Percentiles rank a stretch among this genome's conserved stretches.
Conservation (phyloP, 164 flowering plant species). For the Magnolia kwangsiensis region DNA sequence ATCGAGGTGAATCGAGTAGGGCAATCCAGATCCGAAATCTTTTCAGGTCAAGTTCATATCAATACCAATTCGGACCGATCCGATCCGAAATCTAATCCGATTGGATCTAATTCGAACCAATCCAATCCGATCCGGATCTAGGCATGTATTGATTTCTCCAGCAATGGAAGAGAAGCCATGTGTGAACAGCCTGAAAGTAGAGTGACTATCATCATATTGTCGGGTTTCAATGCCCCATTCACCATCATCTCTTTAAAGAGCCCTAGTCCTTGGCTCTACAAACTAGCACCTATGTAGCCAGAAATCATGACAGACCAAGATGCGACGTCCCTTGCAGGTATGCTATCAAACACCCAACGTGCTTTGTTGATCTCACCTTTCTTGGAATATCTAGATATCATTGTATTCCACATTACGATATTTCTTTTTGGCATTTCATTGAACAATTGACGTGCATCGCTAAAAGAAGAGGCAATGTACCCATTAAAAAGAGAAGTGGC, state of each 20-base stretch:
- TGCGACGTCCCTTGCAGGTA: slow-evolving; percentile 37
- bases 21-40: no score
- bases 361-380: slow-evolving; percentile 36
- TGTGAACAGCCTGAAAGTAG: slow-evolving; percentile 45
- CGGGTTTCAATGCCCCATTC: slow-evolving; percentile 35
- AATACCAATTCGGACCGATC: no score
- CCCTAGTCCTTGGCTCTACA: slow-evolving; percentile 29
- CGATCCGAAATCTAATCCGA: no score
- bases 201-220: slow-evolving; percentile 32
- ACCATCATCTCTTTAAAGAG: slow-evolving; percentile 46
- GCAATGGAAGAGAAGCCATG: slow-evolving; percentile 48
- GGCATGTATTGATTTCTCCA: slow-evolving; percentile 60
- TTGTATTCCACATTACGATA: slow-evolving; percentile 54
- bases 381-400: slow-evolving; percentile 50
- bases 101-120: no score
- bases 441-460: slow-evolving; percentile 42
- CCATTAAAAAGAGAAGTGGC: slow-evolving; percentile 44
- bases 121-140: slow-evolving; percentile 2
- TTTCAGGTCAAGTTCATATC: no score
- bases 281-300: slow-evolving; percentile 32
- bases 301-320: slow-evolving; percentile 70
- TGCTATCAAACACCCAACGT: slow-evolving; percentile 35
- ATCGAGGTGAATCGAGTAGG: no score
- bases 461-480: slow-evolving; percentile 26
- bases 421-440: slow-evolving; percentile 59